Percentiles rank a stretch among this genome's conserved stretches.
Evolutionary conservation across 108 stramenopile genomes (phyloP).

Genomic region (Skeletonema potamos): DNA sequence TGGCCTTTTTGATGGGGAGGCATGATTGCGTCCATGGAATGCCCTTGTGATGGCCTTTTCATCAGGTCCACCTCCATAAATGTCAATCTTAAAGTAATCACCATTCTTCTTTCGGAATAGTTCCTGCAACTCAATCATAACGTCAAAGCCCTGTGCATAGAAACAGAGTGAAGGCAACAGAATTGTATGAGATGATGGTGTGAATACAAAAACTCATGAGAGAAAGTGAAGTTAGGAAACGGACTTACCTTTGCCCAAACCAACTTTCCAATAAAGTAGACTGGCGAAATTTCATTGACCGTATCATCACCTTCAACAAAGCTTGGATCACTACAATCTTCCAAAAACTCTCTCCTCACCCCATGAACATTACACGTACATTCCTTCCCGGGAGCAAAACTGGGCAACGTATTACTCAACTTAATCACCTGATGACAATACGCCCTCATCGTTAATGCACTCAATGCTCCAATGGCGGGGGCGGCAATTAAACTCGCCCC

Average conservation of each 20-base stretch:
- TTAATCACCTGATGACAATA: constrained; percentile 88
- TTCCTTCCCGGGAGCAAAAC: constrained; percentile 79
- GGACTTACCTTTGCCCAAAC: constrained; percentile 86
- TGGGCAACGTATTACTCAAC: constrained; percentile 68
- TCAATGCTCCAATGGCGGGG: constrained; percentile 68
- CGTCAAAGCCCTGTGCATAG: constrained; percentile 68
- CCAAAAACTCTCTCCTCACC: constrained; percentile 83
- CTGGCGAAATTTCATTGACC: constrained; percentile 25
- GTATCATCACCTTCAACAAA: constrained; percentile 16
- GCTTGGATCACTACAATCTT: constrained; percentile 9
- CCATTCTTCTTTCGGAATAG: constrained; percentile 49
- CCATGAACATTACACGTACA: constrained; percentile 94
- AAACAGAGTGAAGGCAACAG: not conserved
- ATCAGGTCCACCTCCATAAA: constrained; percentile 79
- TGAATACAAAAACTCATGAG: not conserved
- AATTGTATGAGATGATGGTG: not conserved
- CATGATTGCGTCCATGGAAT: constrained; percentile 64
- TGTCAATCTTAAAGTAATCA: constrained; percentile 69
- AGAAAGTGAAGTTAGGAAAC: not conserved
- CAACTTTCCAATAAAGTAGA: constrained; percentile 95
- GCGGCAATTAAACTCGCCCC: constrained; percentile 68
- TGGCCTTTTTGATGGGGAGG: constrained; percentile 26
- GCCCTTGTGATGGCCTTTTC: constrained; percentile 62
- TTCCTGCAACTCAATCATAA: constrained; percentile 77
- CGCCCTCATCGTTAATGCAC: constrained; percentile 69